Base-by-base conservation (phyloP, 2,329 filamentous ascomycete species). In the Colletotrichum sublineola region DNA sequence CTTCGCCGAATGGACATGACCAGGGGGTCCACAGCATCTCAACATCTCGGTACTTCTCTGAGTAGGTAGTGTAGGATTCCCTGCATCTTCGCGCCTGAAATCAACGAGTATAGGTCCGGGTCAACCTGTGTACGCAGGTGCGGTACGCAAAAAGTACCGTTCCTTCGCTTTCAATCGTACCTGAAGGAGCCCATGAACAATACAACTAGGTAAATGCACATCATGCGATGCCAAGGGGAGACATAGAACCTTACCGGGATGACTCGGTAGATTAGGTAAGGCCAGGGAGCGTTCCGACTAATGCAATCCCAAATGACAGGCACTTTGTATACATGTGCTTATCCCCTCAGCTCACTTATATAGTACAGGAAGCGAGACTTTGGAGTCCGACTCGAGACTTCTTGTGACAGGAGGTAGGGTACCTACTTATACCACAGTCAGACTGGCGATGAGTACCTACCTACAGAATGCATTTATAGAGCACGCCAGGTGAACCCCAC, bases 271-370 rank as follows among this genome's bases (percentile, higher is more conserved):
- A 38, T 48, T 31, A 40, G 48, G 56, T 18, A 55, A 62, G 33
- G n/a, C n/a, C n/a, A 61, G 66, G 66, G 66, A 61, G 40, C 24
- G 70, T 71, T 73, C 56, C 62, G 71, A 52, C 71, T 73, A 71
- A 73, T 73, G 67, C 71, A 73, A 67, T 71, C 31, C 18, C 71
- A 73, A 71, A 72, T 72, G 66, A 72, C 60, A 56, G 55, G 55
- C 46, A 18, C 52, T 69, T 40, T 31, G 57, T 58, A 64, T 72
- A 58, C 50, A 46, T 20, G 46, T 38, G 31, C 60, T 52, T 36
- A 52, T 40, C 60, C 50, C 46, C 46, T 29, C 36, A 50, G 46
- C 44, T 63, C 40, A 56, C 53, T 15, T 29, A 31, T 18, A 18
- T 31, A 53, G 6, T 8, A 31, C 20, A 20, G n/a, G 33, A 18